phyloP scores from a whole-genome alignment of 2,329 filamentous ascomycete genomes.

The Penicillium vulpinum region DNA sequence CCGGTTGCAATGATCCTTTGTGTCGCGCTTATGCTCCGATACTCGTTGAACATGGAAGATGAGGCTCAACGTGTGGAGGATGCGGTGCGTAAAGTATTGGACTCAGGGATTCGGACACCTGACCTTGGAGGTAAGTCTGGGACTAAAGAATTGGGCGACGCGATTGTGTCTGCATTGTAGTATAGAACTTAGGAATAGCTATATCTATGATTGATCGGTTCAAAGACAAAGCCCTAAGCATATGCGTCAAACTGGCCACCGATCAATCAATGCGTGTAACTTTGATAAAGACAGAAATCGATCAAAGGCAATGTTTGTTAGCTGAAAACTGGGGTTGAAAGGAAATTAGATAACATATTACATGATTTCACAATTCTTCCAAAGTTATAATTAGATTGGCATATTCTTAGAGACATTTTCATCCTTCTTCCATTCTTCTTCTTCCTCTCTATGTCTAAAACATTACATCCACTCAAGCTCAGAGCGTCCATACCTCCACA shows the following conservation, averaged over 20 bases:
- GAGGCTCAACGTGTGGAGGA: slow-evolving; percentile 76
- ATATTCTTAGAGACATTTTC: not conserved
- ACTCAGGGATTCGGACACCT: slow-evolving; percentile 71
- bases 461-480: not conserved
- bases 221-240: not conserved
- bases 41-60: slow-evolving; percentile 74
- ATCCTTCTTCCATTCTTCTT: not conserved
- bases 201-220: not conserved
- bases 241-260: not conserved
- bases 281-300: not conserved
- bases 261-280: not conserved
- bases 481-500: not conserved
- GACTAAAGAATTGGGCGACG: slow-evolving; percentile 74
- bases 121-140: slow-evolving; percentile 74
- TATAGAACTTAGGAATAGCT: slow-evolving; percentile 22
- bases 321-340: not conserved
- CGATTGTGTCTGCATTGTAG: slow-evolving; percentile 68
- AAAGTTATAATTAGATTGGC: not conserved
- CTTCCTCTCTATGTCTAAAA: not conserved
- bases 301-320: slow-evolving; percentile 9
- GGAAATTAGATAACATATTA: not conserved
- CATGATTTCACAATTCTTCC: not conserved
- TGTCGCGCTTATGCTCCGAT: slow-evolving; percentile 89
- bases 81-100: slow-evolving; percentile 73
- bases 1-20: slow-evolving; percentile 87